Conservation (phyloP, 2,329 filamentous ascomycete genomes). For the Pseudogymnoascus sp. region DNA sequence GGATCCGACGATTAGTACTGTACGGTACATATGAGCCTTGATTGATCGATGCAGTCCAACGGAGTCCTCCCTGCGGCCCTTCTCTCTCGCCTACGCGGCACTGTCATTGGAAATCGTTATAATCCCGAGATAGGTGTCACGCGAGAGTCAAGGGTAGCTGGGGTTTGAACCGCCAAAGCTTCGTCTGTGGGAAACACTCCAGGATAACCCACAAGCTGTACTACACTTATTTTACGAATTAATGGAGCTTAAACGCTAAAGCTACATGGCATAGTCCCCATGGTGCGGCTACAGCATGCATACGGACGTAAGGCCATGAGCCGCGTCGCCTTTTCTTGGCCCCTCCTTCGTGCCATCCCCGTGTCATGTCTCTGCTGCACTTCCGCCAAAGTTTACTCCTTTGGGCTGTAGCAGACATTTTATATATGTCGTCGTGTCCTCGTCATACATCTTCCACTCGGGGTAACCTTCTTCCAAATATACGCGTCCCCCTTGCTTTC, state of each 20-base stretch:
- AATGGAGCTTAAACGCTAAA: neutral
- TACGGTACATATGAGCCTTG: neutral
- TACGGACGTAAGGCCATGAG: slow-evolving; percentile 3
- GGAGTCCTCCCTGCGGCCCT: neutral
- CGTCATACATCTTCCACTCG: neutral
- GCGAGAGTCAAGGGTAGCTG: neutral
- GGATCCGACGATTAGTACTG: neutral
- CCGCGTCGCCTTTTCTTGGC: neutral
- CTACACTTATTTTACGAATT: neutral
- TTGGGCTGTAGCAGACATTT: slow-evolving; percentile 18
- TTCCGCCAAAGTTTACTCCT: slow-evolving; percentile 19
- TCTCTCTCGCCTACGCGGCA: neutral
- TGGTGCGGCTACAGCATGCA: neutral
- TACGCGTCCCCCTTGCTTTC: neutral
- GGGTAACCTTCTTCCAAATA: neutral
- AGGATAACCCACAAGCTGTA: neutral
- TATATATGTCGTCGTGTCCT: slow-evolving; percentile 24
- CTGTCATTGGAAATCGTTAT: neutral
- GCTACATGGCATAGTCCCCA: neutral
- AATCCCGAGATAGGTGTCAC: neutral
- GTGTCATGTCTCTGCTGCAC: slow-evolving; percentile 8
- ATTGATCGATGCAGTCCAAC: neutral
- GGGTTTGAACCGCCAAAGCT: neutral
- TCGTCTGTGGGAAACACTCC: neutral
- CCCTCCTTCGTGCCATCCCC: neutral